Percentiles rank a stretch among this genome's conserved stretches.
These are phyloP conservation scores for Solanum clarkiae DNA, from an alignment of 257 asterid genomes.

Conservation along the genomic window DNA sequence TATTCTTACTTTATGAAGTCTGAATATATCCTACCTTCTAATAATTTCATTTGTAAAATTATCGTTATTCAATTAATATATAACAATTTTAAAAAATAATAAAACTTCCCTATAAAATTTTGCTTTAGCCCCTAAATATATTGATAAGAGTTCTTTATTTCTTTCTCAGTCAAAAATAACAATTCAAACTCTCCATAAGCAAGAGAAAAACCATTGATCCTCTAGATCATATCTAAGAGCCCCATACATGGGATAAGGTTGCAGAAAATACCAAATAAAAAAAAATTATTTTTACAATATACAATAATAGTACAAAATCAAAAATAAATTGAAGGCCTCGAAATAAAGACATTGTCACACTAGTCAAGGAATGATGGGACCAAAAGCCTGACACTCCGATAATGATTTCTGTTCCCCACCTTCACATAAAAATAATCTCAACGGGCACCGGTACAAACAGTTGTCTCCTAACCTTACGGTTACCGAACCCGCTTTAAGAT, in stretches of 20 bases:
- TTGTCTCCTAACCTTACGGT: conserved; percentile 60
- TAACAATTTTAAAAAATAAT: too few relatives aligned
- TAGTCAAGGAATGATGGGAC: conserved; percentile 48
- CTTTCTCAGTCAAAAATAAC: not conserved
- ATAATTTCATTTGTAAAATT: too few relatives aligned
- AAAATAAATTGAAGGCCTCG: not conserved
- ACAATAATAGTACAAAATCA: not conserved
- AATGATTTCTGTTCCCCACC: conserved; percentile 83
- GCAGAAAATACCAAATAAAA: not conserved
- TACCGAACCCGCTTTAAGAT: conserved; percentile 61
- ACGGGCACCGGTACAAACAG: conserved; percentile 77
- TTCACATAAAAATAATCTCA: conserved; percentile 53
- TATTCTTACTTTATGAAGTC: too few relatives aligned
- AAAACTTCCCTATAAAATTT: too few relatives aligned
- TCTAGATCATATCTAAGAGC: not conserved
- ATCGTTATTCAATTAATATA: too few relatives aligned
- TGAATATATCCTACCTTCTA: too few relatives aligned
- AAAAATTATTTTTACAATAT: not conserved
- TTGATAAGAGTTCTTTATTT: not conserved
- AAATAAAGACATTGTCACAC: not conserved
- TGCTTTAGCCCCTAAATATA: too few relatives aligned
- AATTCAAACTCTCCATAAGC: not conserved
- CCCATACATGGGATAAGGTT: not conserved
- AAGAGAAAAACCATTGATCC: not conserved
- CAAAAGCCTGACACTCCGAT: conserved; percentile 53